A percentile compares a stretch with the other conserved stretches of the same genome.
Conservation (phyloP, 1,284 basidiomycete genomes). For the Rhodotorula mucilaginosa region DNA sequence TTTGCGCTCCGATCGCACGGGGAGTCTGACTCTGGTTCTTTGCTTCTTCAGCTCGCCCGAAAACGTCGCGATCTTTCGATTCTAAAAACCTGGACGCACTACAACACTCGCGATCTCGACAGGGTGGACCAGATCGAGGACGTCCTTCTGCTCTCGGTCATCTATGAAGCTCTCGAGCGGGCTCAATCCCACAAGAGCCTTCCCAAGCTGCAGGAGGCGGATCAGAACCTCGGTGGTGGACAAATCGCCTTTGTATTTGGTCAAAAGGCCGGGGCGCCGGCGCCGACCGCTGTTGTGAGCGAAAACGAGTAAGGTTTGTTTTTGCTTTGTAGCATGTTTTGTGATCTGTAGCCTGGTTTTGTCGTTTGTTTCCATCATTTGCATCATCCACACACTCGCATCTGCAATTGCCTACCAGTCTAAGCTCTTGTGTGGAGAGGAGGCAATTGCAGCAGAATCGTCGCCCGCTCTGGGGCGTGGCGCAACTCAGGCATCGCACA, state of each 20-base stretch:
- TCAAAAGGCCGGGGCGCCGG: conserved; percentile 13
- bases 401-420: too few relatives aligned
- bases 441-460: too few relatives aligned
- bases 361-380: too few relatives aligned
- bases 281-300: too few relatives aligned
- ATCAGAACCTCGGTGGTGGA: conserved; percentile 9
- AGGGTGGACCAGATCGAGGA: conserved; percentile 27
- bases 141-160: conserved; percentile 32
- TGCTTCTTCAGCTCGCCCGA: conserved; percentile 58
- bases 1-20: too few relatives aligned
- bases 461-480: too few relatives aligned
- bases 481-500: too few relatives aligned
- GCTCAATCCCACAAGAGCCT: not conserved
- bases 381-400: too few relatives aligned
- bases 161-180: conserved; percentile 16
- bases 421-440: too few relatives aligned
- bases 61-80: conserved; percentile 78
- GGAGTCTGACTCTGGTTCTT: not conserved
- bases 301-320: too few relatives aligned
- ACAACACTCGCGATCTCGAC: conserved; percentile 53
- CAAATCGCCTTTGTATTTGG: conserved; percentile 38
- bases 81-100: conserved; percentile 83
- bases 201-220: not conserved
- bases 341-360: too few relatives aligned
- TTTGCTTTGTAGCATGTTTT: too few relatives aligned